Conservation (phyloP, 306 rosid species). For the Acmispon strigosus region DNA sequence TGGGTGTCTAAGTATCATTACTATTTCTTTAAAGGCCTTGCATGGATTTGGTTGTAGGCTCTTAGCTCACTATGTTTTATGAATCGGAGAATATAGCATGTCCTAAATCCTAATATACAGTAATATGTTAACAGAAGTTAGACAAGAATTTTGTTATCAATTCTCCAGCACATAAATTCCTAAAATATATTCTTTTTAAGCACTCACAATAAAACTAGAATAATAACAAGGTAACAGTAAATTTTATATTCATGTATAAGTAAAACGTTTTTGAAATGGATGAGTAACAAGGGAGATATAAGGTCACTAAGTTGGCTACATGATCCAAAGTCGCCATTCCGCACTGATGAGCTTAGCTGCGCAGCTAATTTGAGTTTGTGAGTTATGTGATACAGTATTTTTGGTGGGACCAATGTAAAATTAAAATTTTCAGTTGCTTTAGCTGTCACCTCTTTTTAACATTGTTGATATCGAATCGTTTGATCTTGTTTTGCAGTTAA, state of each 20-base stretch:
- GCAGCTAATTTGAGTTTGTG: background rate
- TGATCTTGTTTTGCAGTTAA: constrained; percentile 57
- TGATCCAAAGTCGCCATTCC: background rate
- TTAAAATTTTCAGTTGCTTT: background rate
- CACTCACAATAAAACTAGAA: background rate
- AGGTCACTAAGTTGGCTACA: background rate
- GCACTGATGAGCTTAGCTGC: background rate
- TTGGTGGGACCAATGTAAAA: background rate
- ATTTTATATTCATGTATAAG: background rate
- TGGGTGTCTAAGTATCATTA: no score
- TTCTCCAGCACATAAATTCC: background rate
- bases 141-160: background rate
- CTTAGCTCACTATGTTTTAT: background rate
- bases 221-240: background rate
- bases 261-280: background rate
- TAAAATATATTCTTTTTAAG: background rate
- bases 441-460: background rate
- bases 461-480: constrained; percentile 2
- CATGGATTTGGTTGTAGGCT: background rate
- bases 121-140: background rate
- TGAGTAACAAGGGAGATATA: background rate
- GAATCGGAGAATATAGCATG: background rate
- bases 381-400: background rate
- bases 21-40: background rate
- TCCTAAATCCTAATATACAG: background rate